These are phyloP conservation scores for Suillus variegatus DNA, from an alignment of 768 basidiomycete species.

Conservation along the genomic window DNA sequence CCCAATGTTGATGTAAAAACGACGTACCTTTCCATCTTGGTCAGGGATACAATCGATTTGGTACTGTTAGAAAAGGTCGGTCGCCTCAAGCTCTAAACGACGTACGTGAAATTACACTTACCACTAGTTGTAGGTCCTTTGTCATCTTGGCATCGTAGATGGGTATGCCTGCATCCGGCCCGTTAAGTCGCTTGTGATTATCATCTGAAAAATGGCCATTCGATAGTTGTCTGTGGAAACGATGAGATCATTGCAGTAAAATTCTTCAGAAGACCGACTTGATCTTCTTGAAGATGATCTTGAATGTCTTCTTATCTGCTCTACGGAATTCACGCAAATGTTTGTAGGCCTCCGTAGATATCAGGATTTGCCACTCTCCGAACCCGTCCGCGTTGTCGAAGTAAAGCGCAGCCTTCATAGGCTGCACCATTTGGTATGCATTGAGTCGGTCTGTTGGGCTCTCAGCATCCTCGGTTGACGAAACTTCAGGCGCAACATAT, in stretches of 20 bases:
- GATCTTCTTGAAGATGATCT: constrained; percentile 67
- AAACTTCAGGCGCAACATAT: too few species aligned
- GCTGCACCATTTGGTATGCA: too few species aligned
- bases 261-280: constrained; percentile 39
- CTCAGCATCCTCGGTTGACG: too few species aligned
- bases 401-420: too few species aligned
- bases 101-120: constrained; percentile 25
- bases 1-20: neutral
- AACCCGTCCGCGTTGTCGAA: constrained; percentile 37
- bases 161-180: constrained; percentile 46
- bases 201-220: constrained; percentile 67
- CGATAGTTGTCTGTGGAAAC: constrained; percentile 57
- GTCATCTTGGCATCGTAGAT: constrained; percentile 74
- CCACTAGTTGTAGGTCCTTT: constrained; percentile 49
- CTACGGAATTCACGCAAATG: constrained; percentile 50
- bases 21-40: constrained; percentile 33
- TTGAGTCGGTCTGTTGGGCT: too few species aligned
- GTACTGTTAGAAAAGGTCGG: constrained; percentile 35
- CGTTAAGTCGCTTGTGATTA: constrained; percentile 63
- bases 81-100: neutral
- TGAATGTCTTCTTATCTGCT: constrained; percentile 47
- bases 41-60: constrained; percentile 49
- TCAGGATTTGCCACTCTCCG: constrained; percentile 63
- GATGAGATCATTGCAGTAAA: neutral
- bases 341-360: constrained; percentile 50